Base-by-base conservation (phyloP, 495 filamentous ascomycete species). In the Penicillium flavigenum region DNA sequence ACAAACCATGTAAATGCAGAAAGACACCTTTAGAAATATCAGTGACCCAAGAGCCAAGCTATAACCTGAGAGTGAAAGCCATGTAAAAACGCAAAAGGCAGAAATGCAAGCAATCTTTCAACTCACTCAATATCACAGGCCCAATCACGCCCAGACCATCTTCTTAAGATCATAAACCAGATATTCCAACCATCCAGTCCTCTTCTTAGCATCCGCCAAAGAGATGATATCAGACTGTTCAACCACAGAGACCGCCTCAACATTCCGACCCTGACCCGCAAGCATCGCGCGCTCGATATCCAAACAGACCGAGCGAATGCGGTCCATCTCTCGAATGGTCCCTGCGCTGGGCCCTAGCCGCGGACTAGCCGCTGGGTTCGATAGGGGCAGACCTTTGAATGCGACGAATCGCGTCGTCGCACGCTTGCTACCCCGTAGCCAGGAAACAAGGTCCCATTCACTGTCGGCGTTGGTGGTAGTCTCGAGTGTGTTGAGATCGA, bases 121-220 rank as follows among this genome's bases (percentile, higher is more conserved):
- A 34, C 31, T 14, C 31, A 12, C 36, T 39, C 36, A 3, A 39
- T 14, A 31, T 29, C 46, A 22, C 45, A 31, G 17, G 20, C 12
- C 26, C 14, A 9, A 41, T 65, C 64, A 94, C 55, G 88, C 89
- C 92, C 92, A 97, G 24, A 97, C 89, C 70, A 96, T 71, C 79
- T 89, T 92, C 82, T 93, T 96, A 49, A 97, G 76, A 56, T 85
- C 86, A 77, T 96, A 88, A 10, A 89, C 88, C 65, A 92, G 69
- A 68, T 90, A 84, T 76, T 98, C 92, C 43, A 98, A 67, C 65
- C 92, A 77, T 6, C 91, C 89, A 3, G 93, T 97, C 54, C 86
- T 90, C 76, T 83, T 90, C 83, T 83, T 91, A 57, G 94, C 94
- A 67, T 96, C 91, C 3, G 80, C 83, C 58, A 94, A 64, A 5